Evolutionary conservation across 2,329 filamentous ascomycete species (phyloP), one percentile per base, ranked within the genome.

Genomic region (Sporothrix pallida): DNA sequence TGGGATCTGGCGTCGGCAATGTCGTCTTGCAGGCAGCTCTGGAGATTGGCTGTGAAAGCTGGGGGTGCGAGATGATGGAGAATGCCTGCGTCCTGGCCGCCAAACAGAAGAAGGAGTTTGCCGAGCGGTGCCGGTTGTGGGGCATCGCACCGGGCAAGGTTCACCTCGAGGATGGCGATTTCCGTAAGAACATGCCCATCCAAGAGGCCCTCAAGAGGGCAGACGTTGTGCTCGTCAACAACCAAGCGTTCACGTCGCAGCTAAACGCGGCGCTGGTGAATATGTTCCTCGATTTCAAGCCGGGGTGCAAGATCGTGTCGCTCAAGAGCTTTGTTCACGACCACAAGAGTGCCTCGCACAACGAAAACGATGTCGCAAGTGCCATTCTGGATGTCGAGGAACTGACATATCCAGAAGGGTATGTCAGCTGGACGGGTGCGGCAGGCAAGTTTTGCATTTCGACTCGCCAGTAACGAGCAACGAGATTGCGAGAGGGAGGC

Each of bases 171-270:
- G 86, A 91, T 60, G 96, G 94, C 74, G 93, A 97, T 80, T 98
- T 99, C 79, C 89, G 94, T 10, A 89, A 90, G 76, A 92, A 92
- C 77, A 81, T 87, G 17, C 86, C 86, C 74, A 93, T 98, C 68
- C 87, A 91, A 74, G 87, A 90, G 31, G 91, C 91, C 8, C 86
- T 99, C 69, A 91, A 92, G 81, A 89, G 91, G 72, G 95, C 96
- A 1, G 96, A 99, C 80, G 95, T 98, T n/a, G 89, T 99, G 20
- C 88, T 99, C 37, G 95, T 98, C 78, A 99, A 99, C 85, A 99
- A 99, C 83, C 95, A 98, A 83, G 96, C 94, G 2, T 99, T 99
- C 82, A 95, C 92, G 6, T 91, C 95, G 15, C 87, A 91, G 78
- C 88, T 98, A 72, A 99, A 98, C 82, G 92, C 93, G 79, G 89